These are phyloP conservation scores for Macroventuria anomochaeta DNA, from an alignment of 2,329 filamentous ascomycete species.

Conservation along the genomic window DNA sequence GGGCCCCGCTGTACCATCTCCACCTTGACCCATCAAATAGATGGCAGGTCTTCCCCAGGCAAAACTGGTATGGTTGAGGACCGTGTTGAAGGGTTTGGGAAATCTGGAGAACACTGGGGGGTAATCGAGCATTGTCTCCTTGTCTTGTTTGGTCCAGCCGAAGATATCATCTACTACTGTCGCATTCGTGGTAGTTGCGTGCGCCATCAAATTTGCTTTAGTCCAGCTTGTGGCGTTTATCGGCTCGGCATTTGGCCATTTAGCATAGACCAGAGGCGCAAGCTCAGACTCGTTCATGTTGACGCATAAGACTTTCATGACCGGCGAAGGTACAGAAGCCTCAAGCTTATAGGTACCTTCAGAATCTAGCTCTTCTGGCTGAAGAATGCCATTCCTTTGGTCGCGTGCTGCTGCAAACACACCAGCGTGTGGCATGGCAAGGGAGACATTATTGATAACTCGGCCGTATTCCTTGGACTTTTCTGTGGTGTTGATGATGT, in stretches of 20 bases:
- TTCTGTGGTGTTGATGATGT: constrained; percentile 61
- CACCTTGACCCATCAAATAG: constrained; percentile 65
- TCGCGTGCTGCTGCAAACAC: constrained; percentile 70
- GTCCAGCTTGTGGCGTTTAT: constrained; percentile 36
- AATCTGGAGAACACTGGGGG: constrained; percentile 53
- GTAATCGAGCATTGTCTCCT: constrained; percentile 58
- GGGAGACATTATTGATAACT: constrained; percentile 75
- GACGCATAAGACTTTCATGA: constrained; percentile 75
- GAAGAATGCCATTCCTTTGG: constrained; percentile 69
- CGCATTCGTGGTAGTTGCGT: constrained; percentile 36
- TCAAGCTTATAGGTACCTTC: constrained; percentile 72
- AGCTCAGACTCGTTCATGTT: constrained; percentile 68
- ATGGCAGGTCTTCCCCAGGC: constrained; percentile 60
- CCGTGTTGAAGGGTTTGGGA: constrained; percentile 70
- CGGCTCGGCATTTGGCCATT: constrained; percentile 58
- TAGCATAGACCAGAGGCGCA: constrained; percentile 67
- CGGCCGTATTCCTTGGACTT: constrained; percentile 60
- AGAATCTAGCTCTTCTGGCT: constrained; percentile 66
- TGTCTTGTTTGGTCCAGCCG: constrained; percentile 66
- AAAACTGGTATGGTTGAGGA: constrained; percentile 47
- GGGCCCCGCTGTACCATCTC: constrained; percentile 24
- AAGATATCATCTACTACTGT: constrained; percentile 74
- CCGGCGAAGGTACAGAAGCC: constrained; percentile 73
- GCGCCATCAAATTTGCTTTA: constrained; percentile 9
- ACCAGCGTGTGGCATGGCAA: constrained; percentile 78